Base-by-base conservation (phyloP, 805 yeast species). In the Metschnikowia dekortorum region DNA sequence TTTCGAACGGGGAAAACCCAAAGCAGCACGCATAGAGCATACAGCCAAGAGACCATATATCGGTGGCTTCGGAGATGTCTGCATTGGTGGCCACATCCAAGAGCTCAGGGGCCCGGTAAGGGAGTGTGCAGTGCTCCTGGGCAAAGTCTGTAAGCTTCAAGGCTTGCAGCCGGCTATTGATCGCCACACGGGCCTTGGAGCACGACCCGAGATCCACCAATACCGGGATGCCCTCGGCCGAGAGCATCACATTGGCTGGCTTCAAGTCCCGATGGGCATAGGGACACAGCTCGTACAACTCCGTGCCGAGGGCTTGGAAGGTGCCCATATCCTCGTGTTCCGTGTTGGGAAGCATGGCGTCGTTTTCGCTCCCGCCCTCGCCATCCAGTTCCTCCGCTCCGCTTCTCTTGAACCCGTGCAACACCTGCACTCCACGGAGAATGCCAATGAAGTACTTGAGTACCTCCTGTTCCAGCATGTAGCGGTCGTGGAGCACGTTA, bases 1-100 rank as follows among this genome's bases (percentile, higher is more conserved):
- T 76, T 63, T 90, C 96, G 65, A 91, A 91, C 1, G 98, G 98
- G 4, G 96, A 87, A 31, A 76, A 75, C 0, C 86, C 85, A 68
- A 87, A 91, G 65, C 92, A 75, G 56, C 88, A 68, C 1, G 90
- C 81, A 65, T 87, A 91, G 14, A 89, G 64, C 1, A 89, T 74
- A 61, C 97, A 89, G 0, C 98, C 98, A 30, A 91, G 66, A 3
- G 96, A 85, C 98, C 98, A 91, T 28, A 92, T 81, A 65, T 91
- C 98, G 4, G 87, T 83, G 52, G 80, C 79, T 60, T 88, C 96
- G 54, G 83, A 82, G 41, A 91, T 74, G 6, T 67, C 67, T n/a
- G 80, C 66, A 39, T 85, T 84, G 1, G 88, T 78, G 40, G 80
- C 81, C 36, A 89, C 85, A 61, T 89, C 92, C 51, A 91, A 69